phyloP scores from a whole-genome alignment of 495 filamentous ascomycete species.

The Neurospora discreta region DNA sequence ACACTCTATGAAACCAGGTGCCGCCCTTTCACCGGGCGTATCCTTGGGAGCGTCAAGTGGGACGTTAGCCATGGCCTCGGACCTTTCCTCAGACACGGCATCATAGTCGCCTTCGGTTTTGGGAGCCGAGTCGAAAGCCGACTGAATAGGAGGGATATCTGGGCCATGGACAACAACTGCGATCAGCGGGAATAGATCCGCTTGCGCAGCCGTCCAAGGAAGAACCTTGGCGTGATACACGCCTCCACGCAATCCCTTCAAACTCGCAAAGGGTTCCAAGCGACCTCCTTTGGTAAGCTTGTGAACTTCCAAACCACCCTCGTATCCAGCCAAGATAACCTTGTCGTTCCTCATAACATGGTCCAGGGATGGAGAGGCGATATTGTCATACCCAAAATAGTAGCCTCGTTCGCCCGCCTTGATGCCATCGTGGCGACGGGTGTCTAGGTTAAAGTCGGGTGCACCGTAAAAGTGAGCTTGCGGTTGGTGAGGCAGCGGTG shows the following conservation, averaged over 20 bases:
- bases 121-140: background rate
- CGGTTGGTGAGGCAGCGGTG: conserved; percentile 70
- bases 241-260: conserved; percentile 68
- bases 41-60: conserved; percentile 17
- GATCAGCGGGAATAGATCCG: conserved; percentile 48
- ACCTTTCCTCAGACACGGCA: conserved; percentile 26
- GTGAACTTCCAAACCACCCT: conserved; percentile 62
- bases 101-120: conserved; percentile 27
- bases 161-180: conserved; percentile 70
- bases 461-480: conserved; percentile 63
- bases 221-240: conserved; percentile 74
- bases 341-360: conserved; percentile 44
- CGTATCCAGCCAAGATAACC: conserved; percentile 65
- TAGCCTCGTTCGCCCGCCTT: conserved; percentile 53
- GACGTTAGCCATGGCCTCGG: conserved; percentile 22
- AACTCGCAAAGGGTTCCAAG: conserved; percentile 49
- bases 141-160: conserved; percentile 26
- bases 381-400: conserved; percentile 68
- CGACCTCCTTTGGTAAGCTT: conserved; percentile 52
- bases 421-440: conserved; percentile 38
- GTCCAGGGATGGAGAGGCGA: conserved; percentile 40
- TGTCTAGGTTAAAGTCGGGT: conserved; percentile 56
- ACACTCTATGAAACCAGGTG: conserved; percentile 32
- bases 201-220: conserved; percentile 32
- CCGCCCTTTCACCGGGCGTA: conserved; percentile 2